phyloP scores from a whole-genome alignment of 805 yeast species.

The Metschnikowia colocasiae region DNA sequence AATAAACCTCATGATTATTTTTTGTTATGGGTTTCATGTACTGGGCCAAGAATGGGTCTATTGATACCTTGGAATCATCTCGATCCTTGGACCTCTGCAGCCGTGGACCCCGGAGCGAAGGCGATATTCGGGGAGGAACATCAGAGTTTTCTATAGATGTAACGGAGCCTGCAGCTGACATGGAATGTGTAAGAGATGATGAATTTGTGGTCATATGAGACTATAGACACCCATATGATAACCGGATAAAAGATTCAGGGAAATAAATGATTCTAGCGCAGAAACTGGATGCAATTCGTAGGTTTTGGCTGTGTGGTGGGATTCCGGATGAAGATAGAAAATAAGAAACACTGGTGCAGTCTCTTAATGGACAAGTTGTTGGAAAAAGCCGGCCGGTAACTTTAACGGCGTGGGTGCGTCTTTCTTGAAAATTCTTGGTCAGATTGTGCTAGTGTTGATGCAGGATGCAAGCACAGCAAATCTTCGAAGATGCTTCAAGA shows the following conservation, averaged over 20 bases:
- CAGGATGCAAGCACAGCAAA: constrained; percentile 3
- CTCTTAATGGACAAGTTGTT: neutral
- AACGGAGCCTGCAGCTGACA: neutral
- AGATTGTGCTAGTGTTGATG: constrained; percentile 1
- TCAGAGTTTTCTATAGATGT: constrained; percentile 1
- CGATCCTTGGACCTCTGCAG: neutral
- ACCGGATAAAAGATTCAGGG: neutral
- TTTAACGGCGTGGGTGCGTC: neutral
- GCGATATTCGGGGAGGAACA: constrained; percentile 2
- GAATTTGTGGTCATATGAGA: neutral
- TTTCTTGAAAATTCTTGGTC: neutral
- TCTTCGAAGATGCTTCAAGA: neutral
- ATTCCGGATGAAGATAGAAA: neutral
- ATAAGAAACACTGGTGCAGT: neutral
- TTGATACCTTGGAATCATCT: constrained; percentile 3
- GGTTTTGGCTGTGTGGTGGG: neutral
- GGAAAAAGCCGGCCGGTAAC: neutral
- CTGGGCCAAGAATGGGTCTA: constrained; percentile 19
- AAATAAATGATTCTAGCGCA: neutral
- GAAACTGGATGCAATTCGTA: neutral
- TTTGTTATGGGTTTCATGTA: constrained; percentile 15
- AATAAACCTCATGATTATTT: constrained; percentile 13
- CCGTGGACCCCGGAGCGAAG: neutral
- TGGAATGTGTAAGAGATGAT: neutral
- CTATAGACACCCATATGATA: neutral